These are phyloP conservation scores for Fusarium floridanum DNA, from an alignment of 2,329 filamentous ascomycete species.

Conservation along the genomic window DNA sequence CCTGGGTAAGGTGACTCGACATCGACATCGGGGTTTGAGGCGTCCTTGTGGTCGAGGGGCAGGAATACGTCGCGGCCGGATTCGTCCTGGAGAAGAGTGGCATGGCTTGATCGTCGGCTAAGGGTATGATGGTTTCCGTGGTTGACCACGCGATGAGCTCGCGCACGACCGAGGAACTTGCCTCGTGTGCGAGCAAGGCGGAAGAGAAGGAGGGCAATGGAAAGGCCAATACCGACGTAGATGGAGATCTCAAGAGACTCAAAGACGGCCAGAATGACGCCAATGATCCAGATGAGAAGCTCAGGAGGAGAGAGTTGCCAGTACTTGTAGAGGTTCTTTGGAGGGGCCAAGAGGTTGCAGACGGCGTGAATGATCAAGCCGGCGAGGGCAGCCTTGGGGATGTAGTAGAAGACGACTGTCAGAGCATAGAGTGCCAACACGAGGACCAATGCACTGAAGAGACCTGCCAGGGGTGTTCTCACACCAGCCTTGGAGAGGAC, in stretches of 20 bases:
- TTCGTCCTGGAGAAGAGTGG: conserved; percentile 7
- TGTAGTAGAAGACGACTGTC: conserved; percentile 84
- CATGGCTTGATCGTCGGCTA: not conserved
- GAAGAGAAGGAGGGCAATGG: conserved; percentile 58
- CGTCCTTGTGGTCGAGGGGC: conserved; percentile 56
- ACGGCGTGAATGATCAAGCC: conserved; percentile 89
- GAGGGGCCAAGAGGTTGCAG: conserved; percentile 79
- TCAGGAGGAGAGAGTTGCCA: conserved; percentile 83
- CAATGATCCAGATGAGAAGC: conserved; percentile 79
- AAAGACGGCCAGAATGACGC: conserved; percentile 71
- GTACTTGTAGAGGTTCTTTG: conserved; percentile 81
- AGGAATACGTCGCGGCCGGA: conserved; percentile 55
- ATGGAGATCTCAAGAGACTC: conserved; percentile 64
- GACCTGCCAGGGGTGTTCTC: conserved; percentile 80
- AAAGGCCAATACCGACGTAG: conserved; percentile 61
- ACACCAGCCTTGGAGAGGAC: conserved; percentile 89
- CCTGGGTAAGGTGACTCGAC: conserved; percentile 61
- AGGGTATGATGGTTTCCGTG: not conserved
- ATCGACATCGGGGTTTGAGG: conserved; percentile 59
- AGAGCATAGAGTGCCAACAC: conserved; percentile 83
- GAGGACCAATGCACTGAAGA: conserved; percentile 82
- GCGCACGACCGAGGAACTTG: conserved; percentile 59
- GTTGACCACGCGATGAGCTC: conserved; percentile 29
- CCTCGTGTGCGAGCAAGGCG: conserved; percentile 62
- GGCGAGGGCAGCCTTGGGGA: conserved; percentile 77